Percentiles rank a stretch among this genome's conserved stretches.
Evolutionary conservation across 2,329 filamentous ascomycete genomes (phyloP).

Genomic region (Triangularia setosa): DNA sequence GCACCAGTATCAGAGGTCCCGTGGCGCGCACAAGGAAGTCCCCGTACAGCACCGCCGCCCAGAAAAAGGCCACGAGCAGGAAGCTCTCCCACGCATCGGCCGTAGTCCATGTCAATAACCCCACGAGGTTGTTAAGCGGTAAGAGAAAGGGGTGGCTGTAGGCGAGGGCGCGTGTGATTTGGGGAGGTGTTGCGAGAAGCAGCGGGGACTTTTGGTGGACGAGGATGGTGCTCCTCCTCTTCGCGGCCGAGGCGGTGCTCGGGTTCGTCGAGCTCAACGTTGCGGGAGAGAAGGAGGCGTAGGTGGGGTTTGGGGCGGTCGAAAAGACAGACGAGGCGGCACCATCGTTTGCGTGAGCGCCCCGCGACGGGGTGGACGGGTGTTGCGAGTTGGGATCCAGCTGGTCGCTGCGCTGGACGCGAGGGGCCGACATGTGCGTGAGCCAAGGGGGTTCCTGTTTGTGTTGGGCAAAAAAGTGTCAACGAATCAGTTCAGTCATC

Average conservation of each 20-base stretch:
- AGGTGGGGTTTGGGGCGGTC: conserved; percentile 60
- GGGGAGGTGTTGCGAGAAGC: conserved; percentile 86
- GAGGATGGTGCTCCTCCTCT: conserved; percentile 83
- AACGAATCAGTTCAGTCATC: conserved; percentile 14
- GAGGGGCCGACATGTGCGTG: conserved; percentile 48
- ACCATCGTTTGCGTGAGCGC: conserved; percentile 29
- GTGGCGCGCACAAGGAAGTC: conserved; percentile 76
- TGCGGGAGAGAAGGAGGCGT: conserved; percentile 84
- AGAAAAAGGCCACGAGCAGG: conserved; percentile 77
- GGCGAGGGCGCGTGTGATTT: conserved; percentile 88
- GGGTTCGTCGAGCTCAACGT: conserved; percentile 67
- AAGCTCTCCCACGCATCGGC: conserved; percentile 97
- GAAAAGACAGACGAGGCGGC: conserved; percentile 33
- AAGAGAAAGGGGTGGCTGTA: conserved; percentile 94
- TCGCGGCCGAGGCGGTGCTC: conserved; percentile 56
- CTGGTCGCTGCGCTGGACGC: conserved; percentile 36
- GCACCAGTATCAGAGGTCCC: conserved; percentile 77
- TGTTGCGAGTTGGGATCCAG: conserved; percentile 25
- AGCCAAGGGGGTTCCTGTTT: conserved; percentile 49
- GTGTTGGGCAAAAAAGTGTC: not conserved
- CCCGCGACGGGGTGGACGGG: conserved; percentile 29
- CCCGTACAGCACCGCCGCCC: conserved; percentile 81
- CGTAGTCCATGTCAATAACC: conserved; percentile 89
- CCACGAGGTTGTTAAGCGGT: conserved; percentile 79
- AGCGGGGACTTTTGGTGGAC: conserved; percentile 96